phyloP scores from a whole-genome alignment of 805 yeast species.

The Starmerella roubikii region DNA sequence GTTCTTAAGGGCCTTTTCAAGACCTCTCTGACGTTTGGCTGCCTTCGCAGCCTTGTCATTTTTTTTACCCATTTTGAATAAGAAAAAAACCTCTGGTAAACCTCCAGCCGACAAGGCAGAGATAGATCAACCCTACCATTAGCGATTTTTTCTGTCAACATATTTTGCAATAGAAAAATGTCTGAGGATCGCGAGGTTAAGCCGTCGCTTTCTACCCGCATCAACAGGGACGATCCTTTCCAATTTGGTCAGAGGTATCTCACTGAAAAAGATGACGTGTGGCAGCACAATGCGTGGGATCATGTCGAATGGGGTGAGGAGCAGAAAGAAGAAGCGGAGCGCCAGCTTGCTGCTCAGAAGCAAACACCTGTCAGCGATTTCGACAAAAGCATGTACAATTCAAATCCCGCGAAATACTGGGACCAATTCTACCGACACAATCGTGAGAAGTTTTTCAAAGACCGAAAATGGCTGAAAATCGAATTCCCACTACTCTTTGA shows the following conservation, averaged over 20 bases:
- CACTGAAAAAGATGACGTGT: slow-evolving; percentile 57
- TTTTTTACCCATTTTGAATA: slow-evolving; percentile 74
- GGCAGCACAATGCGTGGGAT: slow-evolving; percentile 92
- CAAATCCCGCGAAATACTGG: slow-evolving; percentile 90
- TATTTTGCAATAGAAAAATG: no score
- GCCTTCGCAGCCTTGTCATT: slow-evolving; percentile 73
- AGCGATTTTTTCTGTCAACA: no score
- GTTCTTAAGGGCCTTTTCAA: slow-evolving; percentile 68
- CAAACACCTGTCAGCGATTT: slow-evolving; percentile 78
- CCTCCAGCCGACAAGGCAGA: no score
- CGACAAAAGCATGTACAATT: slow-evolving; percentile 62
- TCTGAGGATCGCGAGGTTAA: no score
- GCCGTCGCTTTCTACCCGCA: not conserved
- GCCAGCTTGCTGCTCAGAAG: slow-evolving; percentile 58
- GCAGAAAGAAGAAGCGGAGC: slow-evolving; percentile 61
- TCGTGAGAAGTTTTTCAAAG: slow-evolving; percentile 87
- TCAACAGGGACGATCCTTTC: slow-evolving; percentile 61
- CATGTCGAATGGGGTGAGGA: slow-evolving; percentile 97
- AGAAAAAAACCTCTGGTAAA: no score
- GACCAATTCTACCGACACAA: slow-evolving; percentile 85
- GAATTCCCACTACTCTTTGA: slow-evolving; percentile 81
- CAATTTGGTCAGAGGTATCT: slow-evolving; percentile 79
- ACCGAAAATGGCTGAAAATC: slow-evolving; percentile 87
- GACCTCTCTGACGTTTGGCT: slow-evolving; percentile 78
- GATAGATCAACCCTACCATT: no score